Evolutionary conservation across 2,329 filamentous ascomycete species (phyloP).

Genomic region (Stagonosporopsis tanaceti): DNA sequence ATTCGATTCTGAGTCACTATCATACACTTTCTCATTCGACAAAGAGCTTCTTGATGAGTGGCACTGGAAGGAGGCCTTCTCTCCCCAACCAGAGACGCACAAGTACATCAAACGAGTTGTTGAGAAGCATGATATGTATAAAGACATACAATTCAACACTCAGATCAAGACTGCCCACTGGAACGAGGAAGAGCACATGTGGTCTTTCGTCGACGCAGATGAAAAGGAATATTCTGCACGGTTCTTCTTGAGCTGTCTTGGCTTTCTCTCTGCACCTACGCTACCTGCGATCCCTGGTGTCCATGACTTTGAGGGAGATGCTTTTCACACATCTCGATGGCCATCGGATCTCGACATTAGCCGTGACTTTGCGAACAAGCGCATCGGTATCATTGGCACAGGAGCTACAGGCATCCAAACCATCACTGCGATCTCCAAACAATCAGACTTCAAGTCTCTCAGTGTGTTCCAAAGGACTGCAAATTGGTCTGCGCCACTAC

Average conservation of each 20-base stretch:
- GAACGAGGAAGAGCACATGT: constrained; percentile 22
- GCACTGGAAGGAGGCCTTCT: constrained; percentile 50
- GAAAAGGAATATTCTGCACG: constrained; percentile 24
- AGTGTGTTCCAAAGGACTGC: constrained; percentile 71
- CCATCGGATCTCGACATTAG: constrained; percentile 55
- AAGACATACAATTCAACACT: constrained; percentile 35
- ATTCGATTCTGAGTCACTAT: constrained; percentile 57
- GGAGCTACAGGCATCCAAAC: constrained; percentile 70
- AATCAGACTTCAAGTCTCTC: constrained; percentile 54
- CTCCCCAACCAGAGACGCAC: constrained; percentile 55
- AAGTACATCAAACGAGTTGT: constrained; percentile 59
- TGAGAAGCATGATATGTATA: constrained; percentile 53
- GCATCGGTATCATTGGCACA: constrained; percentile 67
- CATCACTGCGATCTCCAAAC: constrained; percentile 63
- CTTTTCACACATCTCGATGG: constrained; percentile 64
- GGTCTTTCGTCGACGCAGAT: constrained; percentile 21
- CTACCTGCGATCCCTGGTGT: constrained; percentile 31
- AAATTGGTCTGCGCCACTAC: constrained; percentile 31
- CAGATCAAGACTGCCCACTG: constrained; percentile 24
- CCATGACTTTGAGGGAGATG: constrained; percentile 26
- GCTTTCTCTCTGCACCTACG: constrained; percentile 28
- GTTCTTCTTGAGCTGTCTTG: constrained; percentile 31
- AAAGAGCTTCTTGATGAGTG: constrained; percentile 55
- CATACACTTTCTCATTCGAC: constrained; percentile 55
- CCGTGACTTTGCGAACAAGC: constrained; percentile 62